Conservation (phyloP, 225 moss, liverwort and hornwort species). For the Neckera pumila region DNA sequence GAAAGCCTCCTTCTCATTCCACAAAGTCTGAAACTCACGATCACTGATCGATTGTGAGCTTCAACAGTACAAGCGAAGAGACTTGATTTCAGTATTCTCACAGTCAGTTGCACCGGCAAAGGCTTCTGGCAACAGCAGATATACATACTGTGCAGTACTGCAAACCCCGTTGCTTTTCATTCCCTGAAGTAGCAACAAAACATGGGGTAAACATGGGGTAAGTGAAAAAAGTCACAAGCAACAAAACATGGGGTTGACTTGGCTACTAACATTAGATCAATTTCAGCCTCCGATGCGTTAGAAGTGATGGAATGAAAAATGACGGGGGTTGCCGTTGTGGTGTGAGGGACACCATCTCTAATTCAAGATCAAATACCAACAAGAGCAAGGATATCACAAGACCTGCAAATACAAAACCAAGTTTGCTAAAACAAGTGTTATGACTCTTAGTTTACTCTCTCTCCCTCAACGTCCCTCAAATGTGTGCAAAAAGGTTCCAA, state of each 20-base stretch:
- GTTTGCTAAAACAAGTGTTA: neutral
- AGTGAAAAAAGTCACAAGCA: too few relatives aligned
- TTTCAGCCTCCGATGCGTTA: too few relatives aligned
- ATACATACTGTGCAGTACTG: neutral
- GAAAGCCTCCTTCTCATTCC: neutral
- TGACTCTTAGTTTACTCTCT: too few relatives aligned
- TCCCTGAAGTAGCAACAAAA: too few relatives aligned
- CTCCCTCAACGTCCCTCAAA: neutral
- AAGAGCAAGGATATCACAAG: neutral
- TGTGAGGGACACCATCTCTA: neutral
- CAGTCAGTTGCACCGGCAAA: neutral
- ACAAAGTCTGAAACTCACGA: neutral
- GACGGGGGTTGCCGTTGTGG: too few relatives aligned
- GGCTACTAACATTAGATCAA: too few relatives aligned
- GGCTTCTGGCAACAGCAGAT: neutral
- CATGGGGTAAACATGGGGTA: too few relatives aligned
- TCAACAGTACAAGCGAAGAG: neutral
- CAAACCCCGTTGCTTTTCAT: too few relatives aligned
- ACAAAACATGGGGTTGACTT: too few relatives aligned
- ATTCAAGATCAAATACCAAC: neutral
- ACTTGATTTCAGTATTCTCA: neutral
- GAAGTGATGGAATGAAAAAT: too few relatives aligned
- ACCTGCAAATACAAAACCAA: neutral
- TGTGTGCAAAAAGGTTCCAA: neutral
- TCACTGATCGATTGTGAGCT: too few relatives aligned